Percentiles rank a stretch among this genome's conserved stretches.
Evolutionary conservation across 441 rosid species (phyloP).

Genomic region (Melastoma candidum): DNA sequence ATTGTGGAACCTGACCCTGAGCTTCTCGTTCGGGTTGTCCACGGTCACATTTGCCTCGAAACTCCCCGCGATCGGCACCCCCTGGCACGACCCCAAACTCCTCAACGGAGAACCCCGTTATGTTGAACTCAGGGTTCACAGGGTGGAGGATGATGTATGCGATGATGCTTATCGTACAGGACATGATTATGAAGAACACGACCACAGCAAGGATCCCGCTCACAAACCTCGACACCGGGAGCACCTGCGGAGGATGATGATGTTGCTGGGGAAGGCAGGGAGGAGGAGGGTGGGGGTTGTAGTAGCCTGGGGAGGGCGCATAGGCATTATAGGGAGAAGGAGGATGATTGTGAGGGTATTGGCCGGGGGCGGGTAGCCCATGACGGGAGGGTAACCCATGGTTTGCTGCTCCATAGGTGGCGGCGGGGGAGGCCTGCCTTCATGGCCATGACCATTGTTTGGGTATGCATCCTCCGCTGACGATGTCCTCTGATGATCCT

Average conservation of each 20-base stretch:
- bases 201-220: constrained; percentile 26
- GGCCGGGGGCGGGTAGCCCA: neutral
- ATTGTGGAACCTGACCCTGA: constrained; percentile 12
- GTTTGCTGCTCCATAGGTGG: neutral
- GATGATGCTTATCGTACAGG: constrained; percentile 17
- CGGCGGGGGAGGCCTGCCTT: neutral
- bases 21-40: constrained; percentile 27
- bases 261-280: constrained; percentile 14
- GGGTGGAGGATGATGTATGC: constrained; percentile 28
- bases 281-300: constrained; percentile 11
- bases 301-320: constrained; percentile 34
- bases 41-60: constrained; percentile 32
- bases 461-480: neutral
- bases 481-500: too few relatives aligned
- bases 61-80: constrained; percentile 23
- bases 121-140: constrained; percentile 21
- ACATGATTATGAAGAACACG: constrained; percentile 17
- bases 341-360: constrained; percentile 1
- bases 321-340: constrained; percentile 10
- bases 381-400: too few relatives aligned
- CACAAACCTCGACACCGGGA: constrained; percentile 11
- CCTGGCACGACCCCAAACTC: constrained; percentile 28
- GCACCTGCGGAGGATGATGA: neutral
- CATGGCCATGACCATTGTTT: neutral
- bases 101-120: constrained; percentile 29